A percentile compares a stretch with the other conserved stretches of the same genome.
phyloP scores from a whole-genome alignment of 2,329 filamentous ascomycete species.

The Geosmithia morbida region DNA sequence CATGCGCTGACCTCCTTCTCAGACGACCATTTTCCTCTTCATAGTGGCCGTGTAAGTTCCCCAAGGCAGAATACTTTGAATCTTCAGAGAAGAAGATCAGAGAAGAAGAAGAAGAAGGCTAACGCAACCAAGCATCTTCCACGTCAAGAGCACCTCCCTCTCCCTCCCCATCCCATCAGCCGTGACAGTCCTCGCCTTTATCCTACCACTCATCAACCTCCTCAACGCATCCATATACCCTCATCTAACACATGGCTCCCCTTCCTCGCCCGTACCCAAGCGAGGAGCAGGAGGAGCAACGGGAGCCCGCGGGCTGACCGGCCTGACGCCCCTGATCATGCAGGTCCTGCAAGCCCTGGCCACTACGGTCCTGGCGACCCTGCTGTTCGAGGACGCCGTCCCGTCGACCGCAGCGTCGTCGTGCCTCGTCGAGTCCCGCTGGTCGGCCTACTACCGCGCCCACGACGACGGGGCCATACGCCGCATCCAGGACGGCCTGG shows the following conservation, averaged over 20 bases:
- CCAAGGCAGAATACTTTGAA: no score
- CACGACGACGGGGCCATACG: slow-evolving; percentile 37
- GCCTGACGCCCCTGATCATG: slow-evolving; percentile 16
- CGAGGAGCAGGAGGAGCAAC: neutral
- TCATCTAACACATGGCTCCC: slow-evolving; percentile 12
- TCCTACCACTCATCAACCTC: slow-evolving; percentile 24
- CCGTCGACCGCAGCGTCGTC: slow-evolving; percentile 17
- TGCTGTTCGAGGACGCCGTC: slow-evolving; percentile 20
- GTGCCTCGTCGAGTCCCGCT: slow-evolving; percentile 42
- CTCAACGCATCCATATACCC: slow-evolving; percentile 21
- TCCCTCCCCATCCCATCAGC: slow-evolving; percentile 22
- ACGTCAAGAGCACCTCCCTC: slow-evolving; percentile 20
- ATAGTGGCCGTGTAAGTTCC: slow-evolving; percentile 14
- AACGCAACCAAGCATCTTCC: slow-evolving; percentile 26
- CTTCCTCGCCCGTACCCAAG: neutral
- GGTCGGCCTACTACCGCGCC: slow-evolving; percentile 35
- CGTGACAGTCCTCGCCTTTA: slow-evolving; percentile 19
- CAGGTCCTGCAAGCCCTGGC: slow-evolving; percentile 27
- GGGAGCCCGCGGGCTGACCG: slow-evolving; percentile 3
- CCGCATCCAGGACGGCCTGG: slow-evolving; percentile 48
- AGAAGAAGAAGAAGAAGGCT: no score
- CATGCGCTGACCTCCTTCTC: no score
- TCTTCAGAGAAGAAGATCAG: no score
- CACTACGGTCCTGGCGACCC: slow-evolving; percentile 27
- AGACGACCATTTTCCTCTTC: slow-evolving; percentile 15